Evolutionary conservation across 2,329 filamentous ascomycete species (phyloP).

Genomic region (Hortaea sp.): DNA sequence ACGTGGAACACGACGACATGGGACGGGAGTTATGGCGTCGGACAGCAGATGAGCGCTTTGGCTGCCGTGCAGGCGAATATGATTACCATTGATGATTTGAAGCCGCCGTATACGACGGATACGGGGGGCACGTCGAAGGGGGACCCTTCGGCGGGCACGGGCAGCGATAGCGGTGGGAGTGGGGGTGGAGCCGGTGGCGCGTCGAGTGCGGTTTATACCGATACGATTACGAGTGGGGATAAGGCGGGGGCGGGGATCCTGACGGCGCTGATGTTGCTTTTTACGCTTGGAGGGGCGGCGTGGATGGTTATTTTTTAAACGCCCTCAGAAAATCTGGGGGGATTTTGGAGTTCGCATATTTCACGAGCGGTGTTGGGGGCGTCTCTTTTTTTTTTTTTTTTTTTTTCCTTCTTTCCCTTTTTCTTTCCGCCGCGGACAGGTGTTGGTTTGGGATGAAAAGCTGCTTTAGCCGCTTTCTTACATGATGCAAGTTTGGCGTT

Average conservation of each 20-base stretch:
- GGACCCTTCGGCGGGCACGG: conserved; percentile 32
- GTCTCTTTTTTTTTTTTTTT: too few relatives aligned
- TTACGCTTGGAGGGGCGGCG: conserved; percentile 11
- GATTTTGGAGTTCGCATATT: too few relatives aligned
- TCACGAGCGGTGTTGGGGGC: too few relatives aligned
- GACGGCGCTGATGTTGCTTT: conserved; percentile 11
- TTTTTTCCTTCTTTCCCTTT: too few relatives aligned
- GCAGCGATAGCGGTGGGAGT: neutral
- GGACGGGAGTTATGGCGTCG: conserved; percentile 42
- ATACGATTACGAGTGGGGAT: conserved; percentile 48
- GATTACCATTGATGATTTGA: conserved; percentile 21
- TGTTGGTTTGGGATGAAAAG: too few relatives aligned
- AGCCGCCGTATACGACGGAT: conserved; percentile 34
- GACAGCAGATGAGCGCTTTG: conserved; percentile 48
- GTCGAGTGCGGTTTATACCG: conserved; percentile 15
- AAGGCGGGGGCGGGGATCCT: conserved; percentile 52
- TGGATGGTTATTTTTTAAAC: conserved; percentile 2
- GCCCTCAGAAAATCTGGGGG: too few relatives aligned
- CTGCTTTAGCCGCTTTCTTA: too few relatives aligned
- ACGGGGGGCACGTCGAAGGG: conserved; percentile 45
- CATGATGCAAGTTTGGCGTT: too few relatives aligned
- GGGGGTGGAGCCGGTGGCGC: conserved; percentile 8
- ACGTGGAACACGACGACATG: conserved; percentile 31
- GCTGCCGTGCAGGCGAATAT: conserved; percentile 38
- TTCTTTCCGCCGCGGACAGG: too few relatives aligned